Base-by-base conservation (phyloP, 2,329 filamentous ascomycete genomes). In the Fusarium burgessii region DNA sequence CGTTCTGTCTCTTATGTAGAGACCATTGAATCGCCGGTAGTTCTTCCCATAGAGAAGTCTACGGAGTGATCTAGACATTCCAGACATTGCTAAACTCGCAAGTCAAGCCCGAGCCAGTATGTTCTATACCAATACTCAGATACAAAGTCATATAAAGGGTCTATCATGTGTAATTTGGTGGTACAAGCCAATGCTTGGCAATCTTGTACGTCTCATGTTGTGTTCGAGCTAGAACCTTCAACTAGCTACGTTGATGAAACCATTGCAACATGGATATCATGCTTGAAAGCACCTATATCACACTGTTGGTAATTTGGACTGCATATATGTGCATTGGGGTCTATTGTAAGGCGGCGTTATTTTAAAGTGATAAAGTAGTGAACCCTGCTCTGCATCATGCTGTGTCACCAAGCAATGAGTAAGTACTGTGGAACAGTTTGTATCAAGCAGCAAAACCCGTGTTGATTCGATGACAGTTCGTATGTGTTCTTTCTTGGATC, bases 361-460 rank as follows among this genome's bases (percentile, higher is more conserved):
- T 23, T 17, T 11, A 12, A 18, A 49, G 84, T 1, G 89, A 89
- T 3, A 92, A 77, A 4, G 87, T 85, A 0, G 88, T 89, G 73
- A 91, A 86, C 10, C 89, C 89, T 1, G 88, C 82, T 55, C 92
- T 87, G 85, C 88, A 91, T 80, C 91, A 92, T 62, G 92, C 81
- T 1, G 87, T 88, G 4, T 90, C 89, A 9, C 85, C 89, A 36
- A 88, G 65, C 61, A 91, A 80, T 74, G 91, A 89, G 1, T 83
- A 74, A 3, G 86, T 66, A 35, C 85, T 17, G 49, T 8, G 27
- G 7, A n/a, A 27, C 17, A n/a, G 15, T 29, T 52, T 52, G 49
- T 40, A 20, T 52, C 20, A 6, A 35, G 17, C 13, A 27, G 18
- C 33, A 52, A 15, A 52, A 17, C 18, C 14, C 35, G 17, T 7